A percentile compares a stretch with the other conserved stretches of the same genome.
These are phyloP conservation scores for Fusarium protoensiforme DNA, from an alignment of 2,329 filamentous ascomycete species.

Conservation along the genomic window DNA sequence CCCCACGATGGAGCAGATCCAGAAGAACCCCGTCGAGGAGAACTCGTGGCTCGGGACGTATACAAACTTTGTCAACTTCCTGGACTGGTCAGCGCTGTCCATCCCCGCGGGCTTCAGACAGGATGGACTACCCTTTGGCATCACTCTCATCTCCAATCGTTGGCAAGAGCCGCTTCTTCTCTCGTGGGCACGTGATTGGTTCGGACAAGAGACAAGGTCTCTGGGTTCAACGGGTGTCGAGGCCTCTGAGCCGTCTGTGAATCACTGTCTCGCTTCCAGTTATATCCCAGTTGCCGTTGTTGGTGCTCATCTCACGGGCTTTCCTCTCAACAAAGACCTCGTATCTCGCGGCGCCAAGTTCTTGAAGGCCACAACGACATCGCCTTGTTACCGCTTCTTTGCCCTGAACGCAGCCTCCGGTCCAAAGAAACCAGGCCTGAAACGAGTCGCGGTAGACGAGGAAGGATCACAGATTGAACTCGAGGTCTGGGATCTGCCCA, in stretches of 20 bases:
- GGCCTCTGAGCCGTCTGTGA: not conserved
- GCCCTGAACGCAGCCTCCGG: slow-evolving; percentile 34
- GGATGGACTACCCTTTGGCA: slow-evolving; percentile 51
- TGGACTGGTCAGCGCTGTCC: slow-evolving; percentile 66
- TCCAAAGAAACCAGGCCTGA: slow-evolving; percentile 47
- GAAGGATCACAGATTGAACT: slow-evolving; percentile 46
- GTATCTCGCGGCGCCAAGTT: slow-evolving; percentile 44
- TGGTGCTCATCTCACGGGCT: slow-evolving; percentile 49
- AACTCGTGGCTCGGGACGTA: slow-evolving; percentile 67
- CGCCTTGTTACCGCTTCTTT: slow-evolving; percentile 45
- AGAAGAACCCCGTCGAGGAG: slow-evolving; percentile 61
- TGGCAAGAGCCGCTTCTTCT: slow-evolving; percentile 51
- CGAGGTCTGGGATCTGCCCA: slow-evolving; percentile 51
- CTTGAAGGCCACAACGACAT: slow-evolving; percentile 41
- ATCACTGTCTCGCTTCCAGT: not conserved
- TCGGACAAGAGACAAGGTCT: slow-evolving; percentile 26
- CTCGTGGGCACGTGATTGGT: slow-evolving; percentile 43
- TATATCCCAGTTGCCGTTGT: slow-evolving; percentile 46
- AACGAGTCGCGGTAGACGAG: slow-evolving; percentile 33
- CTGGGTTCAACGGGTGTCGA: slow-evolving; percentile 45
- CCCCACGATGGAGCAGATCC: slow-evolving; percentile 62
- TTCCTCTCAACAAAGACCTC: slow-evolving; percentile 50
- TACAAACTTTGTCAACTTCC: slow-evolving; percentile 70
- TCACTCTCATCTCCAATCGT: slow-evolving; percentile 50
- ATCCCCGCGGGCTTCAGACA: slow-evolving; percentile 60